phyloP scores from a whole-genome alignment of 169 alveolate species.

The Cyclospora cayetanensis region DNA sequence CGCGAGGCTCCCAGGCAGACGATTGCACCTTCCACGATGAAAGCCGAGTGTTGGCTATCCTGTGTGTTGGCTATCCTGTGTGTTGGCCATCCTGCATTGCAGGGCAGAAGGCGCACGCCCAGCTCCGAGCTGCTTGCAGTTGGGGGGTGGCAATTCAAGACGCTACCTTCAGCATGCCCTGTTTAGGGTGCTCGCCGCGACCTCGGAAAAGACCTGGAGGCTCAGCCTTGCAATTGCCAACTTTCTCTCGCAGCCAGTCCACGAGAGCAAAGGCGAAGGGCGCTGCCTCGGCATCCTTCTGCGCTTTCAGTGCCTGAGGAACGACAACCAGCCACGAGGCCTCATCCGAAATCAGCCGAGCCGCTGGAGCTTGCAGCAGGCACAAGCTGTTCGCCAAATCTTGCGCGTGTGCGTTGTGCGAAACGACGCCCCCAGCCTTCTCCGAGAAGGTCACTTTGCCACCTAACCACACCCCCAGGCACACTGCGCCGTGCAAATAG shows the following conservation, averaged over 20 bases:
- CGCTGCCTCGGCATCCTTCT: slow-evolving; percentile 38
- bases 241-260: slow-evolving; percentile 59
- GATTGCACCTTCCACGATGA: background rate
- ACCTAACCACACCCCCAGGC: too few species aligned
- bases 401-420: too few species aligned
- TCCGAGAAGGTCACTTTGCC: too few species aligned
- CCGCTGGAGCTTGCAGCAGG: background rate
- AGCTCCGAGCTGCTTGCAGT: background rate
- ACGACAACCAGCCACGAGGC: background rate
- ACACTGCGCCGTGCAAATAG: too few species aligned
- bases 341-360: background rate
- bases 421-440: too few species aligned
- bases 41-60: background rate
- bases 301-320: slow-evolving; percentile 14
- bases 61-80: background rate
- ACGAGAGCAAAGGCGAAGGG: slow-evolving; percentile 58
- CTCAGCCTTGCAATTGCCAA: slow-evolving; percentile 84
- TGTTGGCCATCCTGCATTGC: background rate
- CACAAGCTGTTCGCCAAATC: background rate
- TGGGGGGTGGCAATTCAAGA: background rate
- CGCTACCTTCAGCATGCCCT: slow-evolving; percentile 89
- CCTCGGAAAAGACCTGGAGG: slow-evolving; percentile 99
- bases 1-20: background rate
- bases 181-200: slow-evolving; percentile 99
- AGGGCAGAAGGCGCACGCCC: background rate